A percentile compares a stretch with the other conserved stretches of the same genome.
Conservation (phyloP, 1,139 yeast genomes). For the Kodamaea plutei region DNA sequence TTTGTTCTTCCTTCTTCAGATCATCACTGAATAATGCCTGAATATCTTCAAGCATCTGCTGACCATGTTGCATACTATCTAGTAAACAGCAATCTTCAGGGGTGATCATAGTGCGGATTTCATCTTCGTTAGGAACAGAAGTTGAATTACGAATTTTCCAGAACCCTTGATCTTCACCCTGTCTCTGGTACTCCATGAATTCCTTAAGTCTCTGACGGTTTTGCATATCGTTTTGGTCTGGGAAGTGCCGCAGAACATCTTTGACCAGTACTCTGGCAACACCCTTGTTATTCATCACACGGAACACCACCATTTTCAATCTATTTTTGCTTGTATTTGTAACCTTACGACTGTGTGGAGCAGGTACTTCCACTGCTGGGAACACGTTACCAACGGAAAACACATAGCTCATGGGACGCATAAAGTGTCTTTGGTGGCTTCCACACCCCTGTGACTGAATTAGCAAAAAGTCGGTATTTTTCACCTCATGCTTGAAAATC, state of each 20-base stretch:
- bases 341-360: conserved; percentile 95
- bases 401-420: conserved; percentile 65
- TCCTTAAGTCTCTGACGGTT: conserved; percentile 93
- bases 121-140: conserved; percentile 72
- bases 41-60: conserved; percentile 74
- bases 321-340: conserved; percentile 91
- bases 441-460: conserved; percentile 81
- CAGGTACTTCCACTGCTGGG: conserved; percentile 94
- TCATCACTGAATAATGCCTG: conserved; percentile 48
- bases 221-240: conserved; percentile 97
- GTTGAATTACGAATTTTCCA: conserved; percentile 83
- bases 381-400: conserved; percentile 91
- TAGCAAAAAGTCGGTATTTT: conserved; percentile 75
- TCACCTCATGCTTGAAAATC: conserved; percentile 77
- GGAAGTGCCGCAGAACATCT: conserved; percentile 89
- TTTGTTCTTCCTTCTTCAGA: conserved; percentile 17
- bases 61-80: conserved; percentile 93
- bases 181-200: conserved; percentile 95
- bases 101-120: conserved; percentile 75
- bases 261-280: conserved; percentile 76
- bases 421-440: conserved; percentile 44
- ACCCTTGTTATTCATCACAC: conserved; percentile 77
- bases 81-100: conserved; percentile 89
- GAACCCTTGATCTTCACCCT: conserved; percentile 91
- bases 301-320: conserved; percentile 86